Percentiles rank a stretch among this genome's conserved stretches.
Conservation (phyloP, 2,329 filamentous ascomycete genomes). For the Beauveria australis region DNA sequence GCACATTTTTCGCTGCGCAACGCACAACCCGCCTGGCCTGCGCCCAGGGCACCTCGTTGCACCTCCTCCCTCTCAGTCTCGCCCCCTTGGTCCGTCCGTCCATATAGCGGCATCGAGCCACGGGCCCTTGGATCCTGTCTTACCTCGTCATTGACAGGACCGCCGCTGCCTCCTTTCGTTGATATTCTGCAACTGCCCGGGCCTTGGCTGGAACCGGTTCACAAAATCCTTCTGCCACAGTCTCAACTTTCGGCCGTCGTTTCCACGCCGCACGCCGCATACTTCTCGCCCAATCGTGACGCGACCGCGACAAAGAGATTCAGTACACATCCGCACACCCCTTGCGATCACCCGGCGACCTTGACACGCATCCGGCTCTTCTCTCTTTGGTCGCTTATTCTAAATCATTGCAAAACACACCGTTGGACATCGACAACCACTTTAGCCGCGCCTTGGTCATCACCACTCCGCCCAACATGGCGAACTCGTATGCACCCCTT, state of each 20-base stretch:
- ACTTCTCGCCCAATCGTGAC: slow-evolving; percentile 1
- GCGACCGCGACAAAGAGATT: slow-evolving; percentile 11
- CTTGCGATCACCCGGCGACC: not conserved
- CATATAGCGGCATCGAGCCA: not conserved
- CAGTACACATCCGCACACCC: not conserved
- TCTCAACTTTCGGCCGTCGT: not conserved
- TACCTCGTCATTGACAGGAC: not conserved
- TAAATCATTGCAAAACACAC: not conserved
- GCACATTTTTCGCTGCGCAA: not conserved
- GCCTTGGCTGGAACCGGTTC: not conserved
- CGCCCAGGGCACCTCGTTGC: not conserved
- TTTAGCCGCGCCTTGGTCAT: not conserved
- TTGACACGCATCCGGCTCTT: not conserved
- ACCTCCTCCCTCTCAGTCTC: not conserved
- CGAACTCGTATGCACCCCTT: slow-evolving; percentile 9
- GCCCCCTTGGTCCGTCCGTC: not conserved
- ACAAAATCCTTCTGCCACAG: not conserved
- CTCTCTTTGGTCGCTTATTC: not conserved
- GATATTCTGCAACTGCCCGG: not conserved
- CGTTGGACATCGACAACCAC: too few species aligned
- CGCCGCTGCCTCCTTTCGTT: not conserved
- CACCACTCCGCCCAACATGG: slow-evolving; percentile 5
- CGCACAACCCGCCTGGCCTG: not conserved
- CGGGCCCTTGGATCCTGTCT: not conserved
- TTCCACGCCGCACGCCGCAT: not conserved